Evolutionary conservation across 345 rosid genomes (phyloP), one percentile per base, ranked within the genome.

Genomic region (Citrus mangshanensis): DNA sequence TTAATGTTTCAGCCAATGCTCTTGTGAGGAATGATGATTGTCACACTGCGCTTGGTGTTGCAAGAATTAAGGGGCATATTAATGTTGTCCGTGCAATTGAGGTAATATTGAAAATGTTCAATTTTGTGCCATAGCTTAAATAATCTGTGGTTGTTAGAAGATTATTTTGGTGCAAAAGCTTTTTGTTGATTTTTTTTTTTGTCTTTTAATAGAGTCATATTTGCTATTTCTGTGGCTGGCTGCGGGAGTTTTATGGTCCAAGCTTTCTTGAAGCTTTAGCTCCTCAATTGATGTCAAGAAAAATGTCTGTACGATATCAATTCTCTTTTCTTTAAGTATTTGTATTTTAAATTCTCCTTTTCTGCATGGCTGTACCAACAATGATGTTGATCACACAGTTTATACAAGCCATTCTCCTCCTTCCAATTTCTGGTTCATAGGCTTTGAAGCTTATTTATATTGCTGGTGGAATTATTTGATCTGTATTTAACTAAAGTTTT

Each of bases 1-100:
- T 58, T 68, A 35, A 49, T 79, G 27, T 83, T 84, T 77, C 89
- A 89, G 91, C 89, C 3, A 89, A 89, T 77, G 80, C 86, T 56
- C 75, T 89, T 54, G 79, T 79, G 75, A 75, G 84, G 82, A 87
- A 89, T 82, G 91, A 89, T 84, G 91, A 89, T 80, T 85, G 88
- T 65, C 86, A 75, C 49, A 87, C 89, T 40, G 78, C 91, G 60
- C 87, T 89, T 73, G 87, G 84, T 79, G 86, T 87, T 80, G 91
- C 89, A 58, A 83, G 91, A 63, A 78, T 76, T 35, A 87, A 87
- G 65, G 91, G 88, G 62, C 77, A 60, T 69, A 75, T 46, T 13
- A 78, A 34, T 78, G 86, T 82, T 68, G 89, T 87, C 59, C 89
- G 87, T 70, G 74, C 84, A 38, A 84, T 87, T 63, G 89, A 89